Evolutionary conservation across 768 basidiomycete species (phyloP).

Genomic region (Artomyces pyxidatus): DNA sequence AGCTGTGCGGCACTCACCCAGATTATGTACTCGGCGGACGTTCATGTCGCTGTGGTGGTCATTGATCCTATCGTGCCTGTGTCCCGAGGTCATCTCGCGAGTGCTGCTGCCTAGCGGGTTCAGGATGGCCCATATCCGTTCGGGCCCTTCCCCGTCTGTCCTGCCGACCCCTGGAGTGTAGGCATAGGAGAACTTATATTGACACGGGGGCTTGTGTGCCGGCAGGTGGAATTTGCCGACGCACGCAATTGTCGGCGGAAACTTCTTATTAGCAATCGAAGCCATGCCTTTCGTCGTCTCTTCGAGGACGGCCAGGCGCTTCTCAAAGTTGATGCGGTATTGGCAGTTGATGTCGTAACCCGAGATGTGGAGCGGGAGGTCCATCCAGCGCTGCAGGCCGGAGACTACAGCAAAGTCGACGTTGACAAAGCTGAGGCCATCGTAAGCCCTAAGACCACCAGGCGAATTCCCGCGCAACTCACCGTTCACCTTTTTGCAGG

Average conservation of each 20-base stretch:
- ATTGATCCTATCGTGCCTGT: conserved; percentile 5
- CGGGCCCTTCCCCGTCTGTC: conserved; percentile 1
- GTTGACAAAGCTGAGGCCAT: no score
- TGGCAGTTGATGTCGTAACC: not conserved
- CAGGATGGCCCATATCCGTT: conserved; percentile 13
- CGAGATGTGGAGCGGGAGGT: not conserved
- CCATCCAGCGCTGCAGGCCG: not conserved
- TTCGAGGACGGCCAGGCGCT: not conserved
- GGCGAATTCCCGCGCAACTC: no score
- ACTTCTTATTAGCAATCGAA: not conserved
- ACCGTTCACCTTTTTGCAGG: not conserved
- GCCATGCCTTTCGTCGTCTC: not conserved
- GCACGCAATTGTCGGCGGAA: not conserved
- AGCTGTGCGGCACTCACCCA: conserved; percentile 9
- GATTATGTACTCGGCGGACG: not conserved
- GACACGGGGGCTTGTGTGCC: conserved; percentile 2
- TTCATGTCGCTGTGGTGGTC: not conserved
- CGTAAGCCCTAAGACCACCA: not conserved
- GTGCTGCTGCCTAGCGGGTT: conserved; percentile 6
- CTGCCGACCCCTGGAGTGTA: conserved; percentile 9
- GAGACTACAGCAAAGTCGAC: not conserved
- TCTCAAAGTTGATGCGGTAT: conserved; percentile 1
- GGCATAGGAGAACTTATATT: conserved; percentile 2
- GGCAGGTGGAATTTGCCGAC: conserved; percentile 12
- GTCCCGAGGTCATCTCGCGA: conserved; percentile 13